These are phyloP conservation scores for Porphyrellus sp. DNA, from an alignment of 1,284 basidiomycete species.

Conservation along the genomic window DNA sequence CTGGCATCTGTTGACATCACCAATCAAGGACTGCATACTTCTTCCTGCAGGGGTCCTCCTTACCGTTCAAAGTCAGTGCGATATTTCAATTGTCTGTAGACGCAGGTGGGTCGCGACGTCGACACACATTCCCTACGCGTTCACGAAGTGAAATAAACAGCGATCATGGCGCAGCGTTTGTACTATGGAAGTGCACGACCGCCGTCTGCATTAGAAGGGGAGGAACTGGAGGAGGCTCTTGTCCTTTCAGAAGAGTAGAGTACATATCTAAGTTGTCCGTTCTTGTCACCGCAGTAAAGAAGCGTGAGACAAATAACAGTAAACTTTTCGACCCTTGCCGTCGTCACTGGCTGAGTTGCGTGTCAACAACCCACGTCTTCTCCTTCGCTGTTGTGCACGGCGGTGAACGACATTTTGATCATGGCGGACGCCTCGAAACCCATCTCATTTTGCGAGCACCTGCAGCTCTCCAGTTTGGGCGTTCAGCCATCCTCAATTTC, in stretches of 20 bases:
- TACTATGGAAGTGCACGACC: conserved; percentile 67
- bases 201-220: conserved; percentile 49
- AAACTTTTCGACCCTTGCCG: conserved; percentile 29
- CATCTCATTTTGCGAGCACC: conserved; percentile 80
- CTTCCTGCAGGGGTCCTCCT: conserved; percentile 63
- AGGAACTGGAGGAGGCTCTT: conserved; percentile 71
- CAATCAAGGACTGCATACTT: conserved; percentile 69
- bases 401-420: conserved; percentile 18
- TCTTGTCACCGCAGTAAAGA: not conserved
- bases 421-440: conserved; percentile 61
- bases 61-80: conserved; percentile 79
- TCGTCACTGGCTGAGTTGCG: conserved; percentile 9
- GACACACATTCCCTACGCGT: conserved; percentile 12
- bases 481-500: conserved; percentile 96
- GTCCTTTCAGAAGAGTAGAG: conserved; percentile 56
- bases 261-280: not conserved
- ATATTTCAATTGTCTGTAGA: conserved; percentile 80
- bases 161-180: conserved; percentile 67
- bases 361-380: conserved; percentile 26
- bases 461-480: conserved; percentile 94
- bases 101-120: conserved; percentile 47
- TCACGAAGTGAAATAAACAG: conserved; percentile 38
- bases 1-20: conserved; percentile 14
- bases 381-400: conserved; percentile 18
- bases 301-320: conserved; percentile 30